Conservation (phyloP, 305 asterid genomes). For the Plantago rigida region DNA sequence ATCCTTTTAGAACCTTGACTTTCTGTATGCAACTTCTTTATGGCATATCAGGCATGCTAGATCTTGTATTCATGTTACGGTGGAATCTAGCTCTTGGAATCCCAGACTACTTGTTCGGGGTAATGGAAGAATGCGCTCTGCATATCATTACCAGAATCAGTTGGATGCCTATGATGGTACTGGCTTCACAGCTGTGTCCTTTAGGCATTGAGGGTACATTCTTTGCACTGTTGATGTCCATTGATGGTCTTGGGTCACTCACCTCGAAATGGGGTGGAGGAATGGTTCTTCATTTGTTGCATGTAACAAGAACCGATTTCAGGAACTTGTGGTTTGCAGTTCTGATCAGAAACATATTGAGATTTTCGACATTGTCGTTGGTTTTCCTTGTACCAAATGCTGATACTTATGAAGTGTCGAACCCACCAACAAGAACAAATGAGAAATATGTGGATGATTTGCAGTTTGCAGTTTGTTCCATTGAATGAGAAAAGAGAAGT, state of each 20-base stretch:
- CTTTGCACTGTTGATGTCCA: constrained; percentile 55
- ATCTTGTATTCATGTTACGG: constrained; percentile 39
- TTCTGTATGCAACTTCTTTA: constrained; percentile 46
- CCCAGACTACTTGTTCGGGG: constrained; percentile 47
- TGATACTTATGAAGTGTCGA: constrained; percentile 21
- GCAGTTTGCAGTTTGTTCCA: constrained; percentile 36
- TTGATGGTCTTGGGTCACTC: constrained; percentile 45
- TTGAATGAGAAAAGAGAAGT: constrained; percentile 31
- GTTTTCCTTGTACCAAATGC: constrained; percentile 40
- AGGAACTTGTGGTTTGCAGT: constrained; percentile 42
- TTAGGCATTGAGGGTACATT: constrained; percentile 57
- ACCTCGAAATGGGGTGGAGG: constrained; percentile 53
- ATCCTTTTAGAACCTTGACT: constrained; percentile 39
- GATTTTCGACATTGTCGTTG: constrained; percentile 39
- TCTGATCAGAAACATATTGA: constrained; percentile 34
- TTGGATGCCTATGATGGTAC: constrained; percentile 59
- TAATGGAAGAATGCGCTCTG: constrained; percentile 40
- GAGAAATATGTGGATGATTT: constrained; percentile 9
- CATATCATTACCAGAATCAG: constrained; percentile 36
- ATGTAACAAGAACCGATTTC: constrained; percentile 49
- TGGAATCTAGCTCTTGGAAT: constrained; percentile 49
- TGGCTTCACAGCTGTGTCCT: constrained; percentile 52
- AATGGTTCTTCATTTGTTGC: constrained; percentile 37
- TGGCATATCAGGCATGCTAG: constrained; percentile 43
- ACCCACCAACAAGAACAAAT: constrained; percentile 14